Evolutionary conservation across 2,329 filamentous ascomycete species (phyloP).

Genomic region (Calonectria pauciramosa): DNA sequence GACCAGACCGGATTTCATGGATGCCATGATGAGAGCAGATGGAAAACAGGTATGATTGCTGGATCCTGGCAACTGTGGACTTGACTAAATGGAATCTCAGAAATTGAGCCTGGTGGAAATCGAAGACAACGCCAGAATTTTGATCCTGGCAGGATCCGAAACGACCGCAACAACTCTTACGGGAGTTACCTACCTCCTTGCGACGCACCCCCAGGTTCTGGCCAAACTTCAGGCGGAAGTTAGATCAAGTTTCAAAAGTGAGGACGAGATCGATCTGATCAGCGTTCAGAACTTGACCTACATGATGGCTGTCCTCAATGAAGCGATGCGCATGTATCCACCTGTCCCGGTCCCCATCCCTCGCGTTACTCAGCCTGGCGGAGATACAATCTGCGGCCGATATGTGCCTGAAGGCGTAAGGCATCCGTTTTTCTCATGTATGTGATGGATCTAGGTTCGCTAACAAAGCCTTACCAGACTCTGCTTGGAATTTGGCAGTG

Average conservation of each 20-base stretch:
- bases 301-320: conserved; percentile 6
- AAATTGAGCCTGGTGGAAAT: background rate
- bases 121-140: background rate
- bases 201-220: background rate
- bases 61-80: too few relatives aligned
- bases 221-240: background rate
- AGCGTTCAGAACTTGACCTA: conserved; percentile 6
- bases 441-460: too few relatives aligned
- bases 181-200: background rate
- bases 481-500: conserved; percentile 19
- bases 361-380: background rate
- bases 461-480: background rate
- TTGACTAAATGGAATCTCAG: background rate
- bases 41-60: background rate
- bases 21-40: background rate
- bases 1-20: background rate
- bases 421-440: background rate
- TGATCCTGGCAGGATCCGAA: conserved; percentile 12
- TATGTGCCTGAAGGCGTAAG: background rate
- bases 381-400: conserved; percentile 5
- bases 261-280: background rate
- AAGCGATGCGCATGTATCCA: conserved; percentile 16
- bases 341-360: conserved; percentile 14
- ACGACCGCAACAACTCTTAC: conserved; percentile 14
- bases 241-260: background rate